Conservation (phyloP, 306 rosid genomes). For the Pterocarpus macrocarpus region DNA sequence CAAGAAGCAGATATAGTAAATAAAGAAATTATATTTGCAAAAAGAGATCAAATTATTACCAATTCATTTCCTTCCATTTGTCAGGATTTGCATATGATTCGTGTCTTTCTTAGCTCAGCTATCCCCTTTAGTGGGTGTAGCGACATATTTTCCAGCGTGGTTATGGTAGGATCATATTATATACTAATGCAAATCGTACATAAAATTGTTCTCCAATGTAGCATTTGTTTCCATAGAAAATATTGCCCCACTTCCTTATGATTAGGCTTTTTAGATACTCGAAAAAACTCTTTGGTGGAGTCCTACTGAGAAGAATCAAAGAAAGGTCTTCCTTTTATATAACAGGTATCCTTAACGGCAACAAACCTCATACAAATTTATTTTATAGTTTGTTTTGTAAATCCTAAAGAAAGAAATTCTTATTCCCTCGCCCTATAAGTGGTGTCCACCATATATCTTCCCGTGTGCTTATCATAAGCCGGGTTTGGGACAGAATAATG, state of each 20-base stretch:
- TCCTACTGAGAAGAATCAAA: constrained; percentile 56
- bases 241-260: constrained; percentile 52
- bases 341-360: constrained; percentile 73
- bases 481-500: constrained; percentile 42
- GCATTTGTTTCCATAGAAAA: constrained; percentile 43
- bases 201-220: constrained; percentile 34
- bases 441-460: constrained; percentile 50
- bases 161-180: constrained; percentile 37
- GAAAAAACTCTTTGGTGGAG: constrained; percentile 53
- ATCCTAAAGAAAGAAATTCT: constrained; percentile 27
- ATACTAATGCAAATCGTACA: constrained; percentile 40
- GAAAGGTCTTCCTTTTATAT: constrained; percentile 43
- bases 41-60: constrained; percentile 60
- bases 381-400: neutral
- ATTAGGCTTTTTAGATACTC: constrained; percentile 53
- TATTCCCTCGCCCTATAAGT: constrained; percentile 35
- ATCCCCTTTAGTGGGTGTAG: constrained; percentile 46
- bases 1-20: constrained; percentile 49
- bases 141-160: constrained; percentile 40
- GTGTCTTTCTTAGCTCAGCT: constrained; percentile 37
- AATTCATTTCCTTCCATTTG: constrained; percentile 67
- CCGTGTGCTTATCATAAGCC: constrained; percentile 39
- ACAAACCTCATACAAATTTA: constrained; percentile 55
- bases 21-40: constrained; percentile 44
- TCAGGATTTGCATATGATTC: constrained; percentile 59